Conservation (phyloP, 306 rosid genomes). For the Carpinus fangiana region DNA sequence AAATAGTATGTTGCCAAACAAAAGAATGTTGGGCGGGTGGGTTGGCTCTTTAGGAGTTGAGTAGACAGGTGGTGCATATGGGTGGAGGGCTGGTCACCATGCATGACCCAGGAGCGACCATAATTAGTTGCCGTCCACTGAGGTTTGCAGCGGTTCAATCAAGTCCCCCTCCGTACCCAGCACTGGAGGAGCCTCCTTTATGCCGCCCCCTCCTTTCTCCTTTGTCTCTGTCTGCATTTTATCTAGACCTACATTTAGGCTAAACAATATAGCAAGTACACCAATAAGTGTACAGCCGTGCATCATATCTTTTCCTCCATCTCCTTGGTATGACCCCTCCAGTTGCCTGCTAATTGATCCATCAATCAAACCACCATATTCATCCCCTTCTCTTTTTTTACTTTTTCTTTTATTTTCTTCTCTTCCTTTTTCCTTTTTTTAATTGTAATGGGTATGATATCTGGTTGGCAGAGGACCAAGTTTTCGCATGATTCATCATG, state of each 20-base stretch:
- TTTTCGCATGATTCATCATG: neutral
- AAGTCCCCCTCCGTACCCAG: conserved; percentile 58
- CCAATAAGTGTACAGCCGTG: too few species aligned
- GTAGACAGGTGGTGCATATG: conserved; percentile 42
- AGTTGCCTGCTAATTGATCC: too few species aligned
- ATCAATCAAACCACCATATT: neutral
- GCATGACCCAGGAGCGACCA: conserved; percentile 15
- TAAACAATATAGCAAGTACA: neutral
- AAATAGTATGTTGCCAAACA: too few species aligned
- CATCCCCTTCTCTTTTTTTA: neutral
- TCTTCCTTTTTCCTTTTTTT: neutral
- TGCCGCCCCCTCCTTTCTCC: conserved; percentile 1
- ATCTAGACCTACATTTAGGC: neutral
- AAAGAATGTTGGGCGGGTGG: too few species aligned
- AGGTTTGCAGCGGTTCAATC: conserved; percentile 50
- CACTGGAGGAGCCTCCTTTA: conserved; percentile 16
- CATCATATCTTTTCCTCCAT: neutral
- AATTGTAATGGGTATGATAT: neutral
- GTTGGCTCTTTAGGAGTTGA: conserved; percentile 29
- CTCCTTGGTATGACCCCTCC: conserved; percentile 27
- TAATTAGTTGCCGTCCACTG: neutral
- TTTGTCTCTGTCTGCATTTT: neutral
- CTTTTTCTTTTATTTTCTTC: neutral
- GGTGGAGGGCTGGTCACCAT: conserved; percentile 30
- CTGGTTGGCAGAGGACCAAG: neutral